A percentile compares a stretch with the other conserved stretches of the same genome.
Conservation (phyloP, 208 protist species). For the Acanthamoeba culbertsoni region DNA sequence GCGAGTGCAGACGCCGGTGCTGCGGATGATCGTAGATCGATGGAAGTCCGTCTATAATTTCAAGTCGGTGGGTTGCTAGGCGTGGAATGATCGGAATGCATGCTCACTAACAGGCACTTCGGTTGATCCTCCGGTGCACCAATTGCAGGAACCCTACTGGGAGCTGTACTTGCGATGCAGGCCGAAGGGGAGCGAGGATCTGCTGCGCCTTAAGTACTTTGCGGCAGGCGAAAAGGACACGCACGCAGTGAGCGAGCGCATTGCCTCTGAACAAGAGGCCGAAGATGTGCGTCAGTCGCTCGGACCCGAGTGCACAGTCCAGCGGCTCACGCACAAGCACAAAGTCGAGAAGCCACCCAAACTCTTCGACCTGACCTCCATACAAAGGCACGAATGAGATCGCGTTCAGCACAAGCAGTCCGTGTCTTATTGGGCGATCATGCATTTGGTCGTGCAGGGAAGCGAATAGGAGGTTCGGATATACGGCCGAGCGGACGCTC, state of each 20-base stretch:
- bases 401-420: too few species aligned
- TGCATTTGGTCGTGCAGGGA: not conserved
- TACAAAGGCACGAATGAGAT: slow-evolving; percentile 46
- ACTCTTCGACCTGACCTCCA: slow-evolving; percentile 40
- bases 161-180: not conserved
- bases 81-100: too few species aligned
- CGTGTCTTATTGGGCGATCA: too few species aligned
- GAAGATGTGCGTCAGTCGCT: not conserved
- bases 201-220: slow-evolving; percentile 41
- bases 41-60: not conserved
- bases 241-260: not conserved
- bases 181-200: not conserved
- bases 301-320: not conserved
- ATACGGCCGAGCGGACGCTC: slow-evolving; percentile 27
- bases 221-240: not conserved
- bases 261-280: slow-evolving; percentile 8
- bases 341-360: slow-evolving; percentile 48
- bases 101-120: not conserved
- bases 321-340: slow-evolving; percentile 22
- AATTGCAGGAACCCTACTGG: slow-evolving; percentile 30
- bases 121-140: not conserved
- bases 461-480: slow-evolving; percentile 19
- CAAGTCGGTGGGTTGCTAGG: slow-evolving; percentile 41
- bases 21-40: slow-evolving; percentile 50
- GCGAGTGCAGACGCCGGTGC: slow-evolving; percentile 53